Evolutionary conservation across 164 flowering plant species (phyloP).

Genomic region (Magnolia kwangsiensis): DNA sequence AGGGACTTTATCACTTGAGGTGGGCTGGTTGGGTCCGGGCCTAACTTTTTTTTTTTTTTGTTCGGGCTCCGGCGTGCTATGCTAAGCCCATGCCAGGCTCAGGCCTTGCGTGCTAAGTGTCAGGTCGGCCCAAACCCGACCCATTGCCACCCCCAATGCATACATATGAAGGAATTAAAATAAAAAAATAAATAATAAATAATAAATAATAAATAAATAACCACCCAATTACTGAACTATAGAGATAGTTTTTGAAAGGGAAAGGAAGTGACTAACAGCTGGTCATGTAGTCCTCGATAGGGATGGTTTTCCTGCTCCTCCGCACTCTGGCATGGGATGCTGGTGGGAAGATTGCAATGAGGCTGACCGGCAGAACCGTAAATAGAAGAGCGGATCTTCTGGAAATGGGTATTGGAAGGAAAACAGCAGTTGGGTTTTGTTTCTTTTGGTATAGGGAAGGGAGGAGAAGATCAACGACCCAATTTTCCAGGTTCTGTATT

Average conservation of each 20-base stretch:
- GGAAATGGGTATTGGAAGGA: slow-evolving; percentile 38
- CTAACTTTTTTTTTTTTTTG: too few relatives aligned
- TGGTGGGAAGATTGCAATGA: slow-evolving; percentile 33
- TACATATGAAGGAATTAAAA: too few relatives aligned
- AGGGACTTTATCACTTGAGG: too few relatives aligned
- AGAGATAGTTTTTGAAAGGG: neutral
- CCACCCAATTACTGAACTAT: neutral
- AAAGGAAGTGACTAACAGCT: slow-evolving; percentile 39
- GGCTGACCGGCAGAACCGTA: slow-evolving; percentile 41
- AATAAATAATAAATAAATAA: too few relatives aligned
- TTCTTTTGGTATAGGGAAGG: slow-evolving; percentile 14
- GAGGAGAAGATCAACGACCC: slow-evolving; percentile 15
- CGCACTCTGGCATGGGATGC: slow-evolving; percentile 69
- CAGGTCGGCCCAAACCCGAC: too few relatives aligned
- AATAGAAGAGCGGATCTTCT: slow-evolving; percentile 63
- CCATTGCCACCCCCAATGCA: too few relatives aligned
- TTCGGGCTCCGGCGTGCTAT: too few relatives aligned
- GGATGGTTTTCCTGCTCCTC: slow-evolving; percentile 61
- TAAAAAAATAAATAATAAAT: neutral
- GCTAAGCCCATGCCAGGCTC: too few relatives aligned
- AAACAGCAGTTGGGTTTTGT: slow-evolving; percentile 14
- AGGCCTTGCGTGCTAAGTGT: too few relatives aligned
- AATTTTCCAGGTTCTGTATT: slow-evolving; percentile 23
- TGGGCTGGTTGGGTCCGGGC: too few relatives aligned
- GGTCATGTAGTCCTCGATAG: slow-evolving; percentile 70